Evolutionary conservation across 2,329 filamentous ascomycete species (phyloP), one percentile per base, ranked within the genome.

Genomic region (Cercospora citrullina): DNA sequence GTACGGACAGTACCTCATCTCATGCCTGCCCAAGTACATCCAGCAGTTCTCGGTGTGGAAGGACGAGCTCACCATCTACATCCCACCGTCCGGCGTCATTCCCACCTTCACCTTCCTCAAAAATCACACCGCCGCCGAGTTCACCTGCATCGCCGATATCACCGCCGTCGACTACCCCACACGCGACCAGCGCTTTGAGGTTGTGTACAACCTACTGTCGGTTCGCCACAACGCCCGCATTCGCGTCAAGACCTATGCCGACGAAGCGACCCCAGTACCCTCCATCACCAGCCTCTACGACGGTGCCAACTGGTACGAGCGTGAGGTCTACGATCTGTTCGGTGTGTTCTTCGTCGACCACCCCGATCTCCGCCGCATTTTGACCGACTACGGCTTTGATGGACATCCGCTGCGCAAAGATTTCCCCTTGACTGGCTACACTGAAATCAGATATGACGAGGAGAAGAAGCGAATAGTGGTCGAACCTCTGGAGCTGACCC

Each of bases 11-110:
- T 99, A 97, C 87, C 84, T 99, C 77, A 94, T 99, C 88, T 94
- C 93, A 74, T 96, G 92, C 81, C 83, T 99, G 78, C 96, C 95
- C 76, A 98, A 97, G 86, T 97, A 97, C 83, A 88, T 99, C 76
- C 96, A 99, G 84, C 95, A 99, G 84, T 98, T 98, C 84, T 96
- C 94, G 12, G 94, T 99, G 65, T 99, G 95, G 95, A 99, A 99
- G 84, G 95, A 99, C 79, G 95, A 99, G 83, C 89, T 99, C 79
- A 93, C 91, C 75, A 79, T 79, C 72, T 79, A 77, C 76, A 95
- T 98, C 77, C 86, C 92, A 59, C 95, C 95, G 1, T 84, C 91
- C 42, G 95, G 93, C 74, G 89, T 98, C 75, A 88, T 97, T 74
- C 95, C 95, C 45, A 91, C 96, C 76, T 94, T 99, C 81, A 89